phyloP scores from a whole-genome alignment of 2,329 filamentous ascomycete genomes.

The Aureobasidium sp. region DNA sequence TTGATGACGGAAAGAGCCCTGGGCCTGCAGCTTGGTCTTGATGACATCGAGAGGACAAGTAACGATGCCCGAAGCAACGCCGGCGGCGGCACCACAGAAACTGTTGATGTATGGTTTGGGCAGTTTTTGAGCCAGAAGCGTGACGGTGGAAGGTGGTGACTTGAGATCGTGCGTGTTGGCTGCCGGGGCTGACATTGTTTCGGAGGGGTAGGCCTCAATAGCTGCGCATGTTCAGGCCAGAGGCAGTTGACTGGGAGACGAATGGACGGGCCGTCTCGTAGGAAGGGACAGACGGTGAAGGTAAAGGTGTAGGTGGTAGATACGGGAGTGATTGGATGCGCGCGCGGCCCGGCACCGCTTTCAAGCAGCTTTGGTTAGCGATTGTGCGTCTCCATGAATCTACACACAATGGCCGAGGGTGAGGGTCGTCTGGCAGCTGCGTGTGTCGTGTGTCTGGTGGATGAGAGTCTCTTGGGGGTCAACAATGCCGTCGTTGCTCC shows the following conservation, averaged over 20 bases:
- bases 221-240: slow-evolving; percentile 11
- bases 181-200: slow-evolving; percentile 16
- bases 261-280: not conserved
- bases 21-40: slow-evolving; percentile 95
- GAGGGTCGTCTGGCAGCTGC: not conserved
- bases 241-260: not conserved
- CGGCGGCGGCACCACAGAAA: slow-evolving; percentile 78
- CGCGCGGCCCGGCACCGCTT: slow-evolving; percentile 14
- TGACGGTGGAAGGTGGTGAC: slow-evolving; percentile 2
- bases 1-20: slow-evolving; percentile 66
- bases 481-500: not conserved
- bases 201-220: not conserved
- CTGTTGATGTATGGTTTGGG: slow-evolving; percentile 63
- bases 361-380: slow-evolving; percentile 4
- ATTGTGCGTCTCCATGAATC: slow-evolving; percentile 14
- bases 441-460: not conserved
- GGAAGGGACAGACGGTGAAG: not conserved
- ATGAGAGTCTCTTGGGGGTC: not conserved
- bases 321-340: not conserved
- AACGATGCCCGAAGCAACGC: slow-evolving; percentile 86
- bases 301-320: not conserved
- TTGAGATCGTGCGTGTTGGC: slow-evolving; percentile 26
- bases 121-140: slow-evolving; percentile 33
- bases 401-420: not conserved
- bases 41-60: slow-evolving; percentile 98